A percentile compares a stretch with the other conserved stretches of the same genome.
These are phyloP conservation scores for Penicillium sp. DNA, from an alignment of 2,329 filamentous ascomycete species.

Conservation along the genomic window DNA sequence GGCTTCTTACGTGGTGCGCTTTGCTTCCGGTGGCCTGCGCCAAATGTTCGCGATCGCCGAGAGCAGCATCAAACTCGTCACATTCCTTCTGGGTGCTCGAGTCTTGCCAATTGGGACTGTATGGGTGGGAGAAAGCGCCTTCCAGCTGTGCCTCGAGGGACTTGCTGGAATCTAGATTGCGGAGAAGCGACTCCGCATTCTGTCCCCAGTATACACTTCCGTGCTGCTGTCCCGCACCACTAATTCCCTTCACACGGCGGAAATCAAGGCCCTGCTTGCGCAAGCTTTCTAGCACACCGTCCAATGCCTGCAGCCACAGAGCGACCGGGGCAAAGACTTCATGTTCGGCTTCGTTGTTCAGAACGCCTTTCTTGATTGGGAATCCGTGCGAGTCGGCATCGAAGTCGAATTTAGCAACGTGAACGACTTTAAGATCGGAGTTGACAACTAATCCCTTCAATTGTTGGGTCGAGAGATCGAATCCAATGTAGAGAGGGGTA, in stretches of 20 bases:
- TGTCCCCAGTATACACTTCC: conserved; percentile 91
- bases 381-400: conserved; percentile 79
- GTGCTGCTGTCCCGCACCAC: conserved; percentile 94
- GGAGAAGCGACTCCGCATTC: conserved; percentile 65
- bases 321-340: conserved; percentile 92
- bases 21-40: conserved; percentile 84
- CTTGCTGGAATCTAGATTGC: conserved; percentile 58
- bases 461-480: conserved; percentile 96
- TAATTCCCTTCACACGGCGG: conserved; percentile 72
- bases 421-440: conserved; percentile 74
- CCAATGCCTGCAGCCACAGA: conserved; percentile 91
- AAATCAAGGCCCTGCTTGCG: conserved; percentile 70
- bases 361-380: conserved; percentile 82
- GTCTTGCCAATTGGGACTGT: conserved; percentile 97
- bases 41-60: conserved; percentile 67
- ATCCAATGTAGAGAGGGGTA: conserved; percentile 77
- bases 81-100: conserved; percentile 91
- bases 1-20: conserved; percentile 78
- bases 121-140: conserved; percentile 75
- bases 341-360: conserved; percentile 74
- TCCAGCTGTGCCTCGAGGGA: conserved; percentile 71
- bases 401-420: conserved; percentile 92
- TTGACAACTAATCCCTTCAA: conserved; percentile 89
- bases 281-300: conserved; percentile 76
- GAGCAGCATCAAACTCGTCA: conserved; percentile 74